These are phyloP conservation scores for Mycena epipterygia DNA, from an alignment of 768 basidiomycete species.

Conservation along the genomic window DNA sequence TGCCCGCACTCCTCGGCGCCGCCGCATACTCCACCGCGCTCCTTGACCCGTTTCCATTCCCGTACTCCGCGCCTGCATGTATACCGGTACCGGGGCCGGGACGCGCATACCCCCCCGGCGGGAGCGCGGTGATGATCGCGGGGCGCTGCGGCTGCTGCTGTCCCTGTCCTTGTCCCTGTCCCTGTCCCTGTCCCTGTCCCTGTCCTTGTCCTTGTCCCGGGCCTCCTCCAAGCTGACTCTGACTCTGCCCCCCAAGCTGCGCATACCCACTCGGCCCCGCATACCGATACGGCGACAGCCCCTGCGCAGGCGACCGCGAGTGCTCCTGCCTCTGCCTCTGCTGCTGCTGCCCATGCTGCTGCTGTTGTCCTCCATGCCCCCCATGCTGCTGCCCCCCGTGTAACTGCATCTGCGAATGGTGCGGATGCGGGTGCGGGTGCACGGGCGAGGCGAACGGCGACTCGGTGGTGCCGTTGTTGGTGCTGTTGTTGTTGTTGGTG, in stretches of 20 bases:
- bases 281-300: background rate
- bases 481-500: background rate
- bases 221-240: background rate
- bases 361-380: background rate
- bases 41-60: too few relatives aligned
- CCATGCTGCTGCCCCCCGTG: background rate
- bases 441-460: background rate
- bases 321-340: background rate
- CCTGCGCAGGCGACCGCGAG: slow-evolving; percentile 6
- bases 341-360: background rate
- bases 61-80: too few relatives aligned
- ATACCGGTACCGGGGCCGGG: too few relatives aligned
- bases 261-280: background rate
- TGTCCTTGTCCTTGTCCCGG: background rate
- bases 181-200: background rate
- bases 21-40: too few relatives aligned
- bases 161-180: background rate
- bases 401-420: background rate
- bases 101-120: background rate
- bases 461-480: background rate
- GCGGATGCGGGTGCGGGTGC: background rate
- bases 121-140: background rate
- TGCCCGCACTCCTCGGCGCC: too few relatives aligned
- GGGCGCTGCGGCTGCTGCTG: background rate
- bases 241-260: background rate